These are phyloP conservation scores for Tranzscheliella williamsii DNA, from an alignment of 1,284 basidiomycete species.

Conservation along the genomic window DNA sequence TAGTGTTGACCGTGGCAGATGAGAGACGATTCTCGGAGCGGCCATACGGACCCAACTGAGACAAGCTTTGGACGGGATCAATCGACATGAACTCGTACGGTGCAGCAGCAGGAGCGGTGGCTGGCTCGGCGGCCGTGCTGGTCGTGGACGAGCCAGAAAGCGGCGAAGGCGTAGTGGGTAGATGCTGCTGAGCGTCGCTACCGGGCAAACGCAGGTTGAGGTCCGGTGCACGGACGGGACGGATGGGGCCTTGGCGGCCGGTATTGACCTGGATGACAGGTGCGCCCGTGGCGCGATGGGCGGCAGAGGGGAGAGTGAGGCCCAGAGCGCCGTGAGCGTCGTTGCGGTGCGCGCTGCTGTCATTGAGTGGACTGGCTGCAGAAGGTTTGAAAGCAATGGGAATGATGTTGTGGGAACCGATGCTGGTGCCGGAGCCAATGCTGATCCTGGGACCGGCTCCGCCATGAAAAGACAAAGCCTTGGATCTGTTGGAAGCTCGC, in stretches of 20 bases:
- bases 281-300: conserved; percentile 22
- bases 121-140: neutral
- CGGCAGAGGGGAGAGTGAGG: conserved; percentile 11
- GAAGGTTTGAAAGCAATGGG: conserved; percentile 36
- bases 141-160: neutral
- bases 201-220: conserved; percentile 32
- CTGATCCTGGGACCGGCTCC: conserved; percentile 29
- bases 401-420: conserved; percentile 29
- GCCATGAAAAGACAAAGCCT: conserved; percentile 3
- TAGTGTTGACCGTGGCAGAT: conserved; percentile 26
- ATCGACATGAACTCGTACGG: conserved; percentile 36
- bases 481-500: conserved; percentile 4
- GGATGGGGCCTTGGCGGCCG: conserved; percentile 8
- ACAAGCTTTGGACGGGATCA: conserved; percentile 25
- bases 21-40: conserved; percentile 13
- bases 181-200: conserved; percentile 5
- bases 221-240: conserved; percentile 34
- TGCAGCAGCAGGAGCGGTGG: conserved; percentile 1
- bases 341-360: too few species aligned
- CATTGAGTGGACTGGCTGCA: neutral
- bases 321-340: neutral
- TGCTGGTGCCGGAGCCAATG: conserved; percentile 22
- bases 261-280: conserved; percentile 23
- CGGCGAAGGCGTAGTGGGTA: conserved; percentile 8
- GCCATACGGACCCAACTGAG: conserved; percentile 3